phyloP scores from a whole-genome alignment of 1,139 yeast species.

The Hemisphaericaspora xylanilytica region DNA sequence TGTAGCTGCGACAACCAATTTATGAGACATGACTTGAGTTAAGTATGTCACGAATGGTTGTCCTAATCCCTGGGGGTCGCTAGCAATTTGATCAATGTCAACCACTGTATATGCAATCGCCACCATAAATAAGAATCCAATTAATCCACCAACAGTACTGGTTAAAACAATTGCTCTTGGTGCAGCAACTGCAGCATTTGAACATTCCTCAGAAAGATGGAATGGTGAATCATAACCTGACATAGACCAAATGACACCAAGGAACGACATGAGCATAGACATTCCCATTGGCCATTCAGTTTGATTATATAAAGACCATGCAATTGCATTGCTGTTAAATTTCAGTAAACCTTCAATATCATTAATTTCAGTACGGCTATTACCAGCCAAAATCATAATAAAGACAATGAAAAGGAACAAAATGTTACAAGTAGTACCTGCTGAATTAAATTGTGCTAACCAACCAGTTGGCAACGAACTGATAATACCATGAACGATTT shows the following conservation, averaged over 20 bases:
- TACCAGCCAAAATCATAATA: slow-evolving; percentile 56
- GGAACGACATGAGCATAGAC: slow-evolving; percentile 56
- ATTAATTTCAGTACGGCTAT: slow-evolving; percentile 37
- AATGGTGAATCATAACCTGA: slow-evolving; percentile 75
- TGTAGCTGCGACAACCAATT: slow-evolving; percentile 53
- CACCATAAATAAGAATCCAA: slow-evolving; percentile 63
- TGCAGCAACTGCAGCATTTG: slow-evolving; percentile 62
- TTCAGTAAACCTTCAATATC: slow-evolving; percentile 31
- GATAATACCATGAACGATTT: slow-evolving; percentile 48
- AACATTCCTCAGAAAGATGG: slow-evolving; percentile 70
- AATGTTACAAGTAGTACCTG: slow-evolving; percentile 52
- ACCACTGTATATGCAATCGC: slow-evolving; percentile 66
- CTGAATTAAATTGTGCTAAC: slow-evolving; percentile 54
- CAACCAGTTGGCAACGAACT: slow-evolving; percentile 54
- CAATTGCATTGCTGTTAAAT: slow-evolving; percentile 49
- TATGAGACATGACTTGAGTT: slow-evolving; percentile 47
- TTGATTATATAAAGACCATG: slow-evolving; percentile 60
- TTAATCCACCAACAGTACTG: slow-evolving; percentile 56
- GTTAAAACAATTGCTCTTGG: slow-evolving; percentile 69
- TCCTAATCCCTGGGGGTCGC: slow-evolving; percentile 52
- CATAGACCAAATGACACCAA: slow-evolving; percentile 75
- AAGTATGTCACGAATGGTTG: slow-evolving; percentile 65
- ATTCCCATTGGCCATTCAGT: slow-evolving; percentile 70
- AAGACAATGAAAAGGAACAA: slow-evolving; percentile 54
- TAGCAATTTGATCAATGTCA: slow-evolving; percentile 49